Evolutionary conservation across 1,284 basidiomycete genomes (phyloP), one percentile per base, ranked within the genome.

Genomic region (Anthracocystis walkeri): DNA sequence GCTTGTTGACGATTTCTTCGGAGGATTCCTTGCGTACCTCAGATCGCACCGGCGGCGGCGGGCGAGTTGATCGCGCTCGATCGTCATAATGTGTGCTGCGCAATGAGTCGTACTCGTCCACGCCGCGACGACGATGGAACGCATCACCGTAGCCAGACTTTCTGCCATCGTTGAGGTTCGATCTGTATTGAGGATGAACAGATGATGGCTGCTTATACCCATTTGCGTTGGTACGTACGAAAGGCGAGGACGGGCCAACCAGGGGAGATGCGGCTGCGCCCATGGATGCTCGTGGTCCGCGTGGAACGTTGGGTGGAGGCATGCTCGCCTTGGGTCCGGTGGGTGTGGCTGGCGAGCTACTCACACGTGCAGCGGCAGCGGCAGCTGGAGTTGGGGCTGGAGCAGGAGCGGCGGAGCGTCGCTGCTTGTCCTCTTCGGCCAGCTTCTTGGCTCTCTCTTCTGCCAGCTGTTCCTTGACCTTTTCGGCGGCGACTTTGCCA

Each of bases 231-330:
- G 53, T 7, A 25, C 55, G 68, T n/a, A 52, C 12, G 1, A 46
- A 58, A 8, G 62, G 41, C 11, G 62, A 65, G 7, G 58, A 48
- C 2, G 62, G 31, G 18, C 29, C 23, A 18, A 41, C 16, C 0
- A 29, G 41, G 23, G 46, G 56, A 3, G 54, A 59, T 8, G 64
- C 14, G 20, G 63, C 63, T 4, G 55, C 31, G 29, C n/a, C 25
- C 8, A 41, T 18, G 2, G 51, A 56, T 18, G 58, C 38, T 33
- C 69, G 55, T 21, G 68, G 56, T 8, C 65, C 65, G 20, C 58
- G 65, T 4, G 68, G 68, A 14, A 62, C 48, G 14, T 61, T 29
- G 4, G 69, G 69, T 10, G 74, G 68, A 23, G 68, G 61, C 68
- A 71, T 71, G 49, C 38, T 60, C 11, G 56, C 52, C 35, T 68